phyloP scores from a whole-genome alignment of 306 rosid genomes.

The Cucumis melo region DNA sequence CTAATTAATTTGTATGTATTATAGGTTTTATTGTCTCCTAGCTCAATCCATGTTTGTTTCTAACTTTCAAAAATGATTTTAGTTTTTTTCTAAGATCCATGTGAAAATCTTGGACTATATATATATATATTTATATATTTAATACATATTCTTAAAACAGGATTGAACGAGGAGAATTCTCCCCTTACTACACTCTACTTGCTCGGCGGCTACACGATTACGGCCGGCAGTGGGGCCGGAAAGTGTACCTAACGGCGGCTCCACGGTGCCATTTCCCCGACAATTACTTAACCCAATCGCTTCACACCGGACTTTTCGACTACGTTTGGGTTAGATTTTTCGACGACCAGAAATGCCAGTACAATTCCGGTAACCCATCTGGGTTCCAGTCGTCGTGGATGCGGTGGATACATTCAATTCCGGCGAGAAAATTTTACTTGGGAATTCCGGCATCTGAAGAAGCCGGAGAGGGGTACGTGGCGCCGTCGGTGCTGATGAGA shows the following conservation, averaged over 20 bases:
- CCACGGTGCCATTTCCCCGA: slow-evolving; percentile 24
- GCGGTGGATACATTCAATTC: slow-evolving; percentile 11
- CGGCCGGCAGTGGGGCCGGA: background rate
- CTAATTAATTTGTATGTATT: too few species aligned
- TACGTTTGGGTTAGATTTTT: slow-evolving; percentile 28
- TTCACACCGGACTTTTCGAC: slow-evolving; percentile 21
- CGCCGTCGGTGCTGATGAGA: background rate
- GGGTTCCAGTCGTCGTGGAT: slow-evolving; percentile 13
- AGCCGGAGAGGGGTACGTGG: slow-evolving; percentile 10
- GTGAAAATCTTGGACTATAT: too few species aligned
- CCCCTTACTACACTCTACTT: background rate
- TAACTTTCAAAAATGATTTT: too few species aligned
- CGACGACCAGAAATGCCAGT: slow-evolving; percentile 10
- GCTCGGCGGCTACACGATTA: slow-evolving; percentile 10
- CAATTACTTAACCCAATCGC: background rate
- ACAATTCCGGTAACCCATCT: background rate
- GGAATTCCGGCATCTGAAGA: slow-evolving; percentile 13
- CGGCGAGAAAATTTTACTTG: slow-evolving; percentile 3
- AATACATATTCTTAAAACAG: background rate
- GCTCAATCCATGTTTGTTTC: too few species aligned
- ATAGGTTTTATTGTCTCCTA: too few species aligned
- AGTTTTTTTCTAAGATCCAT: too few species aligned
- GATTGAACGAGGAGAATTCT: slow-evolving; percentile 13
- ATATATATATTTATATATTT: too few species aligned
- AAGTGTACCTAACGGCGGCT: slow-evolving; percentile 20